Percentiles rank a stretch among this genome's conserved stretches.
These are phyloP conservation scores for Apiospora arundinis DNA, from an alignment of 2,329 filamentous ascomycete genomes.

Conservation along the genomic window DNA sequence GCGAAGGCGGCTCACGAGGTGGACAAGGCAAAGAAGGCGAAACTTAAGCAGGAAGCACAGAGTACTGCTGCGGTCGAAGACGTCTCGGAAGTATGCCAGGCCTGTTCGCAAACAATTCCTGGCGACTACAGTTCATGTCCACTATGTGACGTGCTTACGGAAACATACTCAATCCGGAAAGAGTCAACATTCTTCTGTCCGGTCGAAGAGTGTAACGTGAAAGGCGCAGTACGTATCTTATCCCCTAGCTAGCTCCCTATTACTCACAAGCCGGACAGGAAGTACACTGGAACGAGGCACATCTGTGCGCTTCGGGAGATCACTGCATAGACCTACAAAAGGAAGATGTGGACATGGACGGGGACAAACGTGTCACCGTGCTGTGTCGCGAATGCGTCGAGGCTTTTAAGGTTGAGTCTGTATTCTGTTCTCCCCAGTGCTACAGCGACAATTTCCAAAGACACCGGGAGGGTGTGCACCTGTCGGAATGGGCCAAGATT, in stretches of 20 bases:
- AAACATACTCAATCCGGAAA: conserved; percentile 43
- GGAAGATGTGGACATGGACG: conserved; percentile 48
- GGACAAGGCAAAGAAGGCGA: conserved; percentile 39
- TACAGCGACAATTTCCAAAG: conserved; percentile 48
- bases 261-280: conserved; percentile 43
- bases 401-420: conserved; percentile 41
- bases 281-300: conserved; percentile 45
- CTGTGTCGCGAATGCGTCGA: conserved; percentile 51
- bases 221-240: conserved; percentile 47
- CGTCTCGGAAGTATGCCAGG: conserved; percentile 46
- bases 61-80: conserved; percentile 42
- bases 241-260: not conserved
- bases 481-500: conserved; percentile 36
- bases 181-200: conserved; percentile 52
- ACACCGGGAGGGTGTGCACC: conserved; percentile 46
- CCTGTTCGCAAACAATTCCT: conserved; percentile 44
- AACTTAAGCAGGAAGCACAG: conserved; percentile 49
- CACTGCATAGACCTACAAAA: conserved; percentile 48
- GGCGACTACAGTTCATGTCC: conserved; percentile 50
- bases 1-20: conserved; percentile 51
- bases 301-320: conserved; percentile 50
- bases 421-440: conserved; percentile 52
- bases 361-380: conserved; percentile 39
- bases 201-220: conserved; percentile 46
- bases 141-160: conserved; percentile 50